Evolutionary conservation across 192 early-diverging fungal genomes (phyloP).

Genomic region (Coemansia sp.): DNA sequence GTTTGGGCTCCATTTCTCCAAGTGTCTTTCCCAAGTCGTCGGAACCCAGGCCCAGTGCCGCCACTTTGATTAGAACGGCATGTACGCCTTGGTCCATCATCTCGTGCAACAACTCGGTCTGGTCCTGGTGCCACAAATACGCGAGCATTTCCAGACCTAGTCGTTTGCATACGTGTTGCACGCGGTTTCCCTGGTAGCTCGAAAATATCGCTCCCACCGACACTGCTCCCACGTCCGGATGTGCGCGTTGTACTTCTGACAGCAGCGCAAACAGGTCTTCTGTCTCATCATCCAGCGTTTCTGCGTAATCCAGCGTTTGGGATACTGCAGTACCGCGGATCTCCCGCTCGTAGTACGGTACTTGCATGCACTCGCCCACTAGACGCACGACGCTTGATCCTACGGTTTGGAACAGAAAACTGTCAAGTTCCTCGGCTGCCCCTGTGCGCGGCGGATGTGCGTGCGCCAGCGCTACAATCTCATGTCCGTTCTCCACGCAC

Average conservation of each 20-base stretch:
- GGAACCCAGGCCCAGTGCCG: constrained; percentile 74
- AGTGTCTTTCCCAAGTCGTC: constrained; percentile 73
- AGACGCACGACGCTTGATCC: constrained; percentile 86
- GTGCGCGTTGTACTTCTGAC: constrained; percentile 60
- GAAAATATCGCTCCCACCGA: constrained; percentile 95
- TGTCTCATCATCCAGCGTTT: constrained; percentile 81
- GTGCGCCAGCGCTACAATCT: constrained; percentile 91
- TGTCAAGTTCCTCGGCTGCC: constrained; percentile 81
- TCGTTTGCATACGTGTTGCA: constrained; percentile 90
- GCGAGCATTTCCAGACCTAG: constrained; percentile 81
- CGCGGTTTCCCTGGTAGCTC: constrained; percentile 94
- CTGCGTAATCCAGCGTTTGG: constrained; percentile 66
- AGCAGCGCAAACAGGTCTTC: constrained; percentile 88
- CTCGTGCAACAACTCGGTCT: constrained; percentile 75
- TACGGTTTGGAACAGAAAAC: constrained; percentile 96
- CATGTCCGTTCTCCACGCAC: constrained; percentile 89
- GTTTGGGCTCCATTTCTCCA: constrained; percentile 70
- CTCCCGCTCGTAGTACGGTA: constrained; percentile 79
- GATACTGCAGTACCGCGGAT: constrained; percentile 70
- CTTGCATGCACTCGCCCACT: constrained; percentile 78
- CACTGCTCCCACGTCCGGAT: constrained; percentile 83
- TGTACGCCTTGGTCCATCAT: constrained; percentile 79
- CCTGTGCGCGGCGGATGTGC: constrained; percentile 68
- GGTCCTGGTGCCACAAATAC: constrained; percentile 90
- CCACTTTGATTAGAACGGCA: constrained; percentile 92